phyloP scores from a whole-genome alignment of 129 eudicot species.

The Ambrosia artemisiifolia region DNA sequence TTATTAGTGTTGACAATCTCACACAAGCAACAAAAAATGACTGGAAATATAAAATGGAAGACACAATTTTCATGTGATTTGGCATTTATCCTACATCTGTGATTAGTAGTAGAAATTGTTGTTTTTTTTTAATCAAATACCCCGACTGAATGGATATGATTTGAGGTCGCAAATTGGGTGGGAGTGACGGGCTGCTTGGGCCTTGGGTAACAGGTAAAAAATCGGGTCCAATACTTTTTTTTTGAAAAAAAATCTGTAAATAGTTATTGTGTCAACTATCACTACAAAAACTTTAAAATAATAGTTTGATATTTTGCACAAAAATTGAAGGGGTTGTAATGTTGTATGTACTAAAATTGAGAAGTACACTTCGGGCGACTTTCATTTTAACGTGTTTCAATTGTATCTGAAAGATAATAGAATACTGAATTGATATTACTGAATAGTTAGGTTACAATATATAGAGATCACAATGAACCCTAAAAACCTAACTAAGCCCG shows the following conservation, averaged over 20 bases:
- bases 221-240: background rate
- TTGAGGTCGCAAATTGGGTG: background rate
- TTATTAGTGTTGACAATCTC: background rate
- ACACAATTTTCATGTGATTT: background rate
- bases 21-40: background rate
- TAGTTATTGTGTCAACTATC: background rate
- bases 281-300: background rate
- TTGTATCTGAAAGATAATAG: constrained; percentile 10
- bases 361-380: background rate
- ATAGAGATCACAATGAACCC: no score
- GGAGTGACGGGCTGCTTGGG: background rate
- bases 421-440: no score
- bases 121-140: background rate
- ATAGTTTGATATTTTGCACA: background rate
- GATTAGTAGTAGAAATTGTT: background rate
- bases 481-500: no score
- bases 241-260: background rate
- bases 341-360: background rate
- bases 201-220: background rate
- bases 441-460: no score
- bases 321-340: background rate
- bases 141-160: background rate
- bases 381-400: background rate
- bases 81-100: constrained; percentile 1
- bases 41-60: constrained; percentile 1